Conservation (phyloP, 306 rosid species). For the Castanopsis chinensis region DNA sequence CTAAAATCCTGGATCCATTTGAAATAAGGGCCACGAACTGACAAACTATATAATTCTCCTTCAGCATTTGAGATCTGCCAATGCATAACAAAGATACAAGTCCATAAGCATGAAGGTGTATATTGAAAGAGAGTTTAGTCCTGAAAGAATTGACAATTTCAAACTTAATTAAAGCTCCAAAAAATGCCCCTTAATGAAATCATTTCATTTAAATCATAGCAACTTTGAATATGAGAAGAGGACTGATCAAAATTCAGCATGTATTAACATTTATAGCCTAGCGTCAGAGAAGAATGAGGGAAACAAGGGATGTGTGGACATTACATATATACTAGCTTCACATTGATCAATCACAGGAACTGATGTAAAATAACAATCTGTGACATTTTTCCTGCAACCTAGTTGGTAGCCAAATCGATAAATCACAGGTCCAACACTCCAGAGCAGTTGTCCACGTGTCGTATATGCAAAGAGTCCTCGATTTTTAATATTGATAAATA, state of each 20-base stretch:
- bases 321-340: conserved; percentile 76
- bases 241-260: no score
- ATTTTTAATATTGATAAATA: conserved; percentile 50
- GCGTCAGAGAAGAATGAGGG: not conserved
- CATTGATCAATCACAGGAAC: conserved; percentile 74
- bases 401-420: conserved; percentile 58
- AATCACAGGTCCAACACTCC: conserved; percentile 80
- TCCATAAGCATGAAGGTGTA: not conserved
- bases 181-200: not conserved
- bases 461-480: conserved; percentile 67
- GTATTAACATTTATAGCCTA: not conserved
- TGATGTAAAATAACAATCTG: conserved; percentile 60
- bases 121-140: not conserved
- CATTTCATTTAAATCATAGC: no score
- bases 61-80: conserved; percentile 68
- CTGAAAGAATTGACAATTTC: conserved; percentile 1
- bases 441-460: conserved; percentile 40
- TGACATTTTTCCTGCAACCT: conserved; percentile 61
- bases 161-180: not conserved
- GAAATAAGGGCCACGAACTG: conserved; percentile 48
- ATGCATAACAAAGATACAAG: conserved; percentile 1
- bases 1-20: conserved; percentile 82
- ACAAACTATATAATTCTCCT: conserved; percentile 67
- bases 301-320: conserved; percentile 28
- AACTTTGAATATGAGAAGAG: no score